These are phyloP conservation scores for Aspergillus bridgeri DNA, from an alignment of 495 filamentous ascomycete species.

Conservation along the genomic window DNA sequence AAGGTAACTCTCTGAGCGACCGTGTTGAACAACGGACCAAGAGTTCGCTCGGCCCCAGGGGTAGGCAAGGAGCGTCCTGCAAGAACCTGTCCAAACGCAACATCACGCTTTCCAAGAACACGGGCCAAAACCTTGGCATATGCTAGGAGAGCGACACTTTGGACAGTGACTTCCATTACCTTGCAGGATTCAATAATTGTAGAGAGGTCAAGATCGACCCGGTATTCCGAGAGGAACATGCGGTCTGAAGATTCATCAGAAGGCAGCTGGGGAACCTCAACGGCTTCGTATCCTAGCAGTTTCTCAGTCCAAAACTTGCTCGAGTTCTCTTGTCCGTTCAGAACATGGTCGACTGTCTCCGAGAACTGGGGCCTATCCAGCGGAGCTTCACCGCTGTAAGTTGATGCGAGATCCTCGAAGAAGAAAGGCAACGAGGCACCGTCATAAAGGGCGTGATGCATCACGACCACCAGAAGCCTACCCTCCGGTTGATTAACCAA, in stretches of 20 bases:
- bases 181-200: constrained; percentile 47
- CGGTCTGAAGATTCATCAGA: constrained; percentile 14
- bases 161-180: constrained; percentile 65
- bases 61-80: constrained; percentile 61
- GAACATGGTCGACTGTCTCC: constrained; percentile 29
- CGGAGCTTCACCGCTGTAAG: constrained; percentile 26
- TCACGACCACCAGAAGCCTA: constrained; percentile 31
- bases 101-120: constrained; percentile 61
- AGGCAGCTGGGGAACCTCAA: constrained; percentile 19
- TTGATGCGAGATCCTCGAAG: constrained; percentile 52
- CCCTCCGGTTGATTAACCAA: constrained; percentile 19
- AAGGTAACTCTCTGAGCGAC: constrained; percentile 54
- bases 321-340: constrained; percentile 18
- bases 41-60: constrained; percentile 60
- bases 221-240: constrained; percentile 27
- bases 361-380: constrained; percentile 22
- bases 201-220: constrained; percentile 31
- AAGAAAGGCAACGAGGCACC: constrained; percentile 72
- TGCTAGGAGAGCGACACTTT: constrained; percentile 69
- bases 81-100: constrained; percentile 74
- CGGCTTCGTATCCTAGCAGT: constrained; percentile 24
- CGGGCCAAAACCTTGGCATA: constrained; percentile 61
- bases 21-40: constrained; percentile 91
- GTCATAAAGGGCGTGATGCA: constrained; percentile 89
- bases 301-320: constrained; percentile 41